Conservation (phyloP, 2,329 filamentous ascomycete genomes). For the Cladosporium sp. region DNA sequence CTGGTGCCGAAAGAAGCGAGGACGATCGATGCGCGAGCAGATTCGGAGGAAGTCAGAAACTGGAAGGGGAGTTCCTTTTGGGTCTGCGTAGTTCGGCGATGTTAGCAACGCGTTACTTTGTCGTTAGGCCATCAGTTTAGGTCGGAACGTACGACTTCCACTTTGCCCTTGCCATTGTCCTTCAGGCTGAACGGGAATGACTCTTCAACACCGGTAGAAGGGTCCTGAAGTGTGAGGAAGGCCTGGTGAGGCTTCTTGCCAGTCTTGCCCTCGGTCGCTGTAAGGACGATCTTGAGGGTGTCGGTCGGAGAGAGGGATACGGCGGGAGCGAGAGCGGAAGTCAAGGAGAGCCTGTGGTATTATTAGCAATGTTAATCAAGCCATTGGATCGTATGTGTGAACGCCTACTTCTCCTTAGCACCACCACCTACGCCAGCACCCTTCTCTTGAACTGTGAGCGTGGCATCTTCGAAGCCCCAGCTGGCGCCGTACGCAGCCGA, state of each 20-base stretch:
- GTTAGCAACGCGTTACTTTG: conserved; percentile 11
- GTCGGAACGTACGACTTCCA: conserved; percentile 66
- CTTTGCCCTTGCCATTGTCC: conserved; percentile 77
- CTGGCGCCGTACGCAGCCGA: conserved; percentile 43
- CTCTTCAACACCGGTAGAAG: conserved; percentile 71
- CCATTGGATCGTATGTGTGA: background rate
- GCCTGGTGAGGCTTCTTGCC: conserved; percentile 88
- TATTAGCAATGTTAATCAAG: conserved; percentile 8
- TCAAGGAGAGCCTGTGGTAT: conserved; percentile 38
- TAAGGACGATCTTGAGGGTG: conserved; percentile 75
- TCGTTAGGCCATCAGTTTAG: background rate
- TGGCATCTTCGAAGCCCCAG: conserved; percentile 73
- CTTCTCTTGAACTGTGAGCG: conserved; percentile 60
- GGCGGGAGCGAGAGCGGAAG: conserved; percentile 51
- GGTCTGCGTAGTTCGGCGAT: conserved; percentile 50
- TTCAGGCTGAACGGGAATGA: conserved; percentile 81
- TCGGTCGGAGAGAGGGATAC: conserved; percentile 64
- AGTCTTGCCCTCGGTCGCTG: conserved; percentile 71
- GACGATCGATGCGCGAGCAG: conserved; percentile 74
- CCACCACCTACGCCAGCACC: conserved; percentile 46
- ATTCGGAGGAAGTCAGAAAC: conserved; percentile 62
- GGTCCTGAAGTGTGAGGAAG: conserved; percentile 77
- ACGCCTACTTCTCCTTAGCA: conserved; percentile 54
- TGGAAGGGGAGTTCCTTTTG: conserved; percentile 85
- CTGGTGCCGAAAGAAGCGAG: conserved; percentile 81